A percentile compares a stretch with the other conserved stretches of the same genome.
Conservation (phyloP, 1,284 basidiomycete genomes). For the Puccinia triticina region DNA sequence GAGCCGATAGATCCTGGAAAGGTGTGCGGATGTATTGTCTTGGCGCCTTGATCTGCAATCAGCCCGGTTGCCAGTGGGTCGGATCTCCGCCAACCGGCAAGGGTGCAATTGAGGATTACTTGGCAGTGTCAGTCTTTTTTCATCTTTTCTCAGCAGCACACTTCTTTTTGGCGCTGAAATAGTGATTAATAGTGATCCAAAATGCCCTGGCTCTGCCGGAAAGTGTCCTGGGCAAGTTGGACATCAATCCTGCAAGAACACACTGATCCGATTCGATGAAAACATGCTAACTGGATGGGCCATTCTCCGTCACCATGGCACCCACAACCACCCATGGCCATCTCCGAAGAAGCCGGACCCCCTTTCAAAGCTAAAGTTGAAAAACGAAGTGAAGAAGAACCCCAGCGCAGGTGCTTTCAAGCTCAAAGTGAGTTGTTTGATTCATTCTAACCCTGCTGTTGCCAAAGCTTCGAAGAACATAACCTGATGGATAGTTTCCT, state of each 20-base stretch:
- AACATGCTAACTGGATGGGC: background rate
- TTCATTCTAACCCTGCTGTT: background rate
- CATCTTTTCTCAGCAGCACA: background rate
- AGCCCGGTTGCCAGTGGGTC: background rate
- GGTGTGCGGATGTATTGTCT: too few relatives aligned
- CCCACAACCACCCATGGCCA: constrained; percentile 18
- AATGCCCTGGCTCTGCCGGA: background rate
- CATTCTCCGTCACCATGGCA: background rate
- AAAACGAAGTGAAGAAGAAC: background rate
- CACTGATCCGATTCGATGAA: background rate
- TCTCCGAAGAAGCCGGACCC: background rate
- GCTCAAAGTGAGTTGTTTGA: background rate
- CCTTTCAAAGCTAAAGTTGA: background rate
- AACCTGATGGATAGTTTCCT: background rate
- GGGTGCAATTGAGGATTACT: background rate
- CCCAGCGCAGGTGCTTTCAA: background rate
- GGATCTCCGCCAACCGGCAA: background rate
- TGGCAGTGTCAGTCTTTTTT: background rate
- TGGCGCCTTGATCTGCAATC: background rate
- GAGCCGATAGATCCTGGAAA: too few relatives aligned
- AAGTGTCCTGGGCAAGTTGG: background rate
- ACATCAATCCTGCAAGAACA: background rate
- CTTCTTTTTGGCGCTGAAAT: too few relatives aligned
- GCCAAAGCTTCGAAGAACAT: too few relatives aligned
- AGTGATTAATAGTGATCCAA: too few relatives aligned